A percentile compares a stretch with the other conserved stretches of the same genome.
These are phyloP conservation scores for Hypomyces rosellus DNA, from an alignment of 2,329 filamentous ascomycete genomes.

Conservation along the genomic window DNA sequence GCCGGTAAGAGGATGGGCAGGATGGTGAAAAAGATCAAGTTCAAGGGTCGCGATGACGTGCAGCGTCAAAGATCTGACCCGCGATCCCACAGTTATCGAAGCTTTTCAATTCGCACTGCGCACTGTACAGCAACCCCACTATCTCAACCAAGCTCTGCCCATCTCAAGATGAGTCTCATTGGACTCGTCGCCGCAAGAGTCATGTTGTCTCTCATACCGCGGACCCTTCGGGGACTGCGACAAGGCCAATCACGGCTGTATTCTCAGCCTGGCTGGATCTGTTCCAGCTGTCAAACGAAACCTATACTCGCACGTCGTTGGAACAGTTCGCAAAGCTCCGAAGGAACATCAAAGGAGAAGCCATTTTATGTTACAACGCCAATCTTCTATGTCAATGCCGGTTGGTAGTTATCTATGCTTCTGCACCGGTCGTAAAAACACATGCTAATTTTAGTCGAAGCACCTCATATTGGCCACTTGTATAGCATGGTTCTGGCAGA, in stretches of 20 bases:
- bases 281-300: conserved; percentile 22
- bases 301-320: conserved; percentile 21
- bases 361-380: conserved; percentile 94
- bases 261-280: conserved; percentile 20
- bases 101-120: conserved; percentile 11
- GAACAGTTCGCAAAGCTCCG: conserved; percentile 25
- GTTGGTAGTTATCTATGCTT: conserved; percentile 37
- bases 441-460: conserved; percentile 36
- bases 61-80: conserved; percentile 1
- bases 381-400: conserved; percentile 98
- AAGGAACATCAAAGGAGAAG: conserved; percentile 42
- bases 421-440: too few relatives aligned
- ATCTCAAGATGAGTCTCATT: too few relatives aligned
- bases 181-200: neutral
- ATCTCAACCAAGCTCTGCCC: neutral
- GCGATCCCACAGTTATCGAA: conserved; percentile 14
- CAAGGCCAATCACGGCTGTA: conserved; percentile 15
- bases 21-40: too few relatives aligned
- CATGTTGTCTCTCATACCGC: conserved; percentile 26
- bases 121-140: conserved; percentile 5
- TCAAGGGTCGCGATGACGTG: neutral
- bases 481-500: conserved; percentile 90
- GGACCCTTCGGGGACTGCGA: conserved; percentile 20
- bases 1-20: too few relatives aligned
- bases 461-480: conserved; percentile 89